Evolutionary conservation across 2,329 filamentous ascomycete species (phyloP).

Genomic region (Colletotrichum australisinense): DNA sequence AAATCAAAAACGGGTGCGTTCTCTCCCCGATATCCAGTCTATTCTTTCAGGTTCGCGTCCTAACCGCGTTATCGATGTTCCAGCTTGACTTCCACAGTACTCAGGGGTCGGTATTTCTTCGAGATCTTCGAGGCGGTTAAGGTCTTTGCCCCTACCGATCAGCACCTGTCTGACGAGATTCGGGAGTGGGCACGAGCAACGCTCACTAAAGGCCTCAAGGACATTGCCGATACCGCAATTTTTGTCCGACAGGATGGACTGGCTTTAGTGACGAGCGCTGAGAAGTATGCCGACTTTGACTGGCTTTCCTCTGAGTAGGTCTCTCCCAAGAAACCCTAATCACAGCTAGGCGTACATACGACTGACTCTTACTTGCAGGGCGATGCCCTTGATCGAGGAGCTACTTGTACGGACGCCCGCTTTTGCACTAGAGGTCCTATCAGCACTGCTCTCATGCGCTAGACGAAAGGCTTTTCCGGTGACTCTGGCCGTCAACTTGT

Average conservation of each 20-base stretch:
- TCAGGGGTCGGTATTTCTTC: background rate
- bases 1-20: conserved; percentile 11
- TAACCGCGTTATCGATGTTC: background rate
- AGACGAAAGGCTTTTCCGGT: background rate
- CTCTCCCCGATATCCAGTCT: background rate
- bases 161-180: background rate
- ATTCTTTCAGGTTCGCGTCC: no score
- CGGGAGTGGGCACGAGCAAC: background rate
- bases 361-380: background rate
- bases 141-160: background rate
- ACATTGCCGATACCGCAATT: background rate
- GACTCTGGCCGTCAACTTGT: background rate
- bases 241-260: background rate
- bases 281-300: conserved; percentile 4
- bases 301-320: conserved; percentile 14
- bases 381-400: conserved; percentile 7
- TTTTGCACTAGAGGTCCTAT: background rate
- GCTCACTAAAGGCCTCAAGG: background rate
- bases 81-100: background rate
- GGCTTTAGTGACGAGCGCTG: background rate
- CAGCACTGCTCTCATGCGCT: background rate
- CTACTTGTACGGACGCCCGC: background rate
- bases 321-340: background rate
- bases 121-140: background rate
- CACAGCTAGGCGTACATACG: no score